Conservation (phyloP, 108 stramenopile genomes). For the Cyclostephanos tholiformis region DNA sequence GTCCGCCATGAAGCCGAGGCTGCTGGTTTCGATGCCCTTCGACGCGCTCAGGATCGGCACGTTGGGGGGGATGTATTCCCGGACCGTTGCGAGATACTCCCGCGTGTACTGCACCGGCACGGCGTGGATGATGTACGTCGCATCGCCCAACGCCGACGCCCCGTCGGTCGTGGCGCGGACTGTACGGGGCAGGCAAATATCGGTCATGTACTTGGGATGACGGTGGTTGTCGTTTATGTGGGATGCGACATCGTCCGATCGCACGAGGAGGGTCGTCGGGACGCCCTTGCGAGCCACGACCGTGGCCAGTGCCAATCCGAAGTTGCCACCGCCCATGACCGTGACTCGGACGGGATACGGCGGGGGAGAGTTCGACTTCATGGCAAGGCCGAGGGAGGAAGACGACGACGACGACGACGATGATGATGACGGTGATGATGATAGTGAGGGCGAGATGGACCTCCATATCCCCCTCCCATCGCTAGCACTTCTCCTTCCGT, state of each 20-base stretch:
- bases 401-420: no score
- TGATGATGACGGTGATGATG: no score
- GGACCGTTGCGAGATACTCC: conserved; percentile 68
- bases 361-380: conserved; percentile 27
- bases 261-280: conserved; percentile 86
- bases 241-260: conserved; percentile 76
- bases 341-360: conserved; percentile 68
- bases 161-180: conserved; percentile 89
- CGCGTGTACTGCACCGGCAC: conserved; percentile 95
- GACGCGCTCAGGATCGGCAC: conserved; percentile 81
- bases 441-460: not conserved
- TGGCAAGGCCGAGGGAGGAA: conserved; percentile 9
- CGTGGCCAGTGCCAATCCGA: conserved; percentile 90
- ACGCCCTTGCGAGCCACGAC: conserved; percentile 80
- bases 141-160: conserved; percentile 75
- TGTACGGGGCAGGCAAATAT: conserved; percentile 63
- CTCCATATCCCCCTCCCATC: no score
- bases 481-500: no score
- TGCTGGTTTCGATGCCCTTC: conserved; percentile 93
- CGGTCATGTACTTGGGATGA: conserved; percentile 90
- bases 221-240: conserved; percentile 82
- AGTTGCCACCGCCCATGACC: conserved; percentile 96
- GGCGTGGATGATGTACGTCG: conserved; percentile 94
- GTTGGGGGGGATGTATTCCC: conserved; percentile 65
- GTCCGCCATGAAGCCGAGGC: conserved; percentile 94